These are phyloP conservation scores for Nemania serpens DNA, from an alignment of 2,329 filamentous ascomycete genomes.

Conservation along the genomic window DNA sequence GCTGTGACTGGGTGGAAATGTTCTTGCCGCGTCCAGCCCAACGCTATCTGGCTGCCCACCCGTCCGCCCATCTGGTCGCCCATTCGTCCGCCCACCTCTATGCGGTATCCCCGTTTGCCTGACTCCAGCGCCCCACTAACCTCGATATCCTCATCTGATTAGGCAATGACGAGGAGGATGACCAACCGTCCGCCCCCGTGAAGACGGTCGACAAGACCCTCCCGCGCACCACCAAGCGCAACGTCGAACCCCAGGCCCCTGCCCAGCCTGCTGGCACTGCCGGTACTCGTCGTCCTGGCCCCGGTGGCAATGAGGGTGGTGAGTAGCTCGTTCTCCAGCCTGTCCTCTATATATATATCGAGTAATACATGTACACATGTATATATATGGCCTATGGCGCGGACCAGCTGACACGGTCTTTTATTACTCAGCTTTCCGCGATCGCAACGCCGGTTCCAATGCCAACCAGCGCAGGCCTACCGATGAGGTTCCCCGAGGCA, in stretches of 20 bases:
- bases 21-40: slow-evolving; percentile 9
- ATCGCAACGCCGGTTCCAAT: slow-evolving; percentile 78
- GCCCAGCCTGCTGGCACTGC: slow-evolving; percentile 47
- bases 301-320: slow-evolving; percentile 86
- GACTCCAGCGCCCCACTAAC: slow-evolving; percentile 30
- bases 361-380: neutral
- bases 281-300: slow-evolving; percentile 60
- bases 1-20: slow-evolving; percentile 33
- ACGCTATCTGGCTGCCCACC: neutral
- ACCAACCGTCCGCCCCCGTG: slow-evolving; percentile 78
- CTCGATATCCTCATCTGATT: slow-evolving; percentile 34
- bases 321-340: slow-evolving; percentile 48
- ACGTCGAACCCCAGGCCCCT: slow-evolving; percentile 76
- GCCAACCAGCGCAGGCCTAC: slow-evolving; percentile 82
- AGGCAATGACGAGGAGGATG: slow-evolving; percentile 70
- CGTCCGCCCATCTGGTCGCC: neutral
- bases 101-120: neutral
- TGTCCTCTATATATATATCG: neutral
- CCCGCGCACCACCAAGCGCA: slow-evolving; percentile 80
- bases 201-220: slow-evolving; percentile 87
- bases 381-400: neutral
- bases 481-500: slow-evolving; percentile 65
- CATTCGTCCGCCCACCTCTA: neutral
- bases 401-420: slow-evolving; percentile 1
- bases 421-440: slow-evolving; percentile 74